Evolutionary conservation across 73 alveolate genomes (phyloP).

Genomic region (Uronychia binucleata): DNA sequence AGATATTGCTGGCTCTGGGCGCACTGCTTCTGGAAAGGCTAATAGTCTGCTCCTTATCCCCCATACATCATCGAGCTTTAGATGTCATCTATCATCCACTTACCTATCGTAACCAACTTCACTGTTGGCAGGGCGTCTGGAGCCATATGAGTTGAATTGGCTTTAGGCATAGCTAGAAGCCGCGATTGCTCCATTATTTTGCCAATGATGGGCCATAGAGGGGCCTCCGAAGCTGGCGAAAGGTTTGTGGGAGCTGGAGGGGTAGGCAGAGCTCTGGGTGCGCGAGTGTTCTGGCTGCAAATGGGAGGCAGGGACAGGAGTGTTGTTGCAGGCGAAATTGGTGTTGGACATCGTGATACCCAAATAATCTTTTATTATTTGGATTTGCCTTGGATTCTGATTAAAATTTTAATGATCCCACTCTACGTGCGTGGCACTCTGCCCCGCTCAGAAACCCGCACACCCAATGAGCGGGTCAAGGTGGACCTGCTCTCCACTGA

Average conservation of each 20-base stretch:
- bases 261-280: too few relatives aligned
- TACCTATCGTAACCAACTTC: neutral
- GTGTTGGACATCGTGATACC: neutral
- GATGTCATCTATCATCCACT: neutral
- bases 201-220: neutral
- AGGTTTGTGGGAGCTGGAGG: too few relatives aligned
- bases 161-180: neutral
- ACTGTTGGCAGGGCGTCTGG: neutral
- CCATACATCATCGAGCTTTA: too few relatives aligned
- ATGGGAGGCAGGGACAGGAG: neutral
- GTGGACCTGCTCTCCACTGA: neutral
- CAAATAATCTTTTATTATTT: neutral
- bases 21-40: neutral
- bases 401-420: neutral
- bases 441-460: neutral
- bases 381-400: neutral
- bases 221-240: neutral
- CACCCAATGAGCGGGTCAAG: neutral
- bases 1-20: neutral
- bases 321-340: neutral
- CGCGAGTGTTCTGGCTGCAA: too few relatives aligned
- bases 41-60: too few relatives aligned
- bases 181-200: neutral
- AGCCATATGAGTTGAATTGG: neutral
- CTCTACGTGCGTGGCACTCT: neutral